Conservation (phyloP, 1,284 basidiomycete genomes). For the Cutaneotrichosporon sp. region DNA sequence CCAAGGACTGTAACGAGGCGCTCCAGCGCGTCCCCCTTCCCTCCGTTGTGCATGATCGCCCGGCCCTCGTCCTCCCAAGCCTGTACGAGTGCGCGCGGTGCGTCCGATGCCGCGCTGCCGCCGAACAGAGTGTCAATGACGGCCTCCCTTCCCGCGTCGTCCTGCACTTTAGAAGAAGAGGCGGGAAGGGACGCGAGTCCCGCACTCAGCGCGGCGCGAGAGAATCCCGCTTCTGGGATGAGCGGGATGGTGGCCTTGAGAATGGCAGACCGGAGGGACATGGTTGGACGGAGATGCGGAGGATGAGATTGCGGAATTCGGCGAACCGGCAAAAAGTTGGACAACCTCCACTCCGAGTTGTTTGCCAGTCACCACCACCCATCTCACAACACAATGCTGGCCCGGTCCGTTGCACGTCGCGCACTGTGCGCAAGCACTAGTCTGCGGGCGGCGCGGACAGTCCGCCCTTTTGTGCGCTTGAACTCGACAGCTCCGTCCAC, state of each 20-base stretch:
- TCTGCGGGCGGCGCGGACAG: not conserved
- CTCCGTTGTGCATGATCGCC: slow-evolving; percentile 20
- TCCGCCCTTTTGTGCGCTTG: not conserved
- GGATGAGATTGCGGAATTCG: slow-evolving; percentile 3
- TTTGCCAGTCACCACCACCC: not conserved
- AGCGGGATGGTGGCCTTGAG: slow-evolving; percentile 36
- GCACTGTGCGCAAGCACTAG: not conserved
- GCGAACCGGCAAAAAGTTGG: slow-evolving; percentile 7
- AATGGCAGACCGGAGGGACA: slow-evolving; percentile 42
- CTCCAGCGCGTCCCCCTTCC: slow-evolving; percentile 1
- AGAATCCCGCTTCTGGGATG: slow-evolving; percentile 41
- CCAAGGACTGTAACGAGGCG: slow-evolving; percentile 9
- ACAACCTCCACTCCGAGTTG: not conserved
- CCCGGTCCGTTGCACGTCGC: not conserved
- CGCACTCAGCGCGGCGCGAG: slow-evolving; percentile 37
- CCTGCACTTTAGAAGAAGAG: slow-evolving; percentile 2
- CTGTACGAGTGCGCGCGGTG: slow-evolving; percentile 34
- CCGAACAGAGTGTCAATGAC: slow-evolving; percentile 47
- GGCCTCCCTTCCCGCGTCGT: slow-evolving; percentile 13
- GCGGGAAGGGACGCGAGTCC: slow-evolving; percentile 28
- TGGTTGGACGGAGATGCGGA: slow-evolving; percentile 15
- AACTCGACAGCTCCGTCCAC: not conserved
- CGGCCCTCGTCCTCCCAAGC: slow-evolving; percentile 40
- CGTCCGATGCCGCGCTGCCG: slow-evolving; percentile 3
- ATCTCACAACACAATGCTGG: slow-evolving; percentile 8